phyloP scores from a whole-genome alignment of 2,329 filamentous ascomycete species.

The Penicillium palitans region DNA sequence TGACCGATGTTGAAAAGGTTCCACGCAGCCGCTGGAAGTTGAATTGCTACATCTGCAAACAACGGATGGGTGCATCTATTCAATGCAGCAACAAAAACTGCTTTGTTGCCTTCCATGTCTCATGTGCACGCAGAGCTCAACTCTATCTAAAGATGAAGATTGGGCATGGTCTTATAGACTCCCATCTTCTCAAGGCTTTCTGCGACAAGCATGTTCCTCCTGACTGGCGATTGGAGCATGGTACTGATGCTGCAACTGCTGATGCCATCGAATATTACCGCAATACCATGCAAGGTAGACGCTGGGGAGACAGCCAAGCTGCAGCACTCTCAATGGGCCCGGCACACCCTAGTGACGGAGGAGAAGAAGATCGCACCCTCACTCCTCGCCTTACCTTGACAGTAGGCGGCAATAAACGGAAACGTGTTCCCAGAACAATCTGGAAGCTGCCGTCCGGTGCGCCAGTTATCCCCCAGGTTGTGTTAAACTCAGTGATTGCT shows the following conservation, averaged over 20 bases:
- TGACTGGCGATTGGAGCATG: slow-evolving; percentile 85
- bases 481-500: slow-evolving; percentile 81
- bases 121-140: slow-evolving; percentile 83
- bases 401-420: slow-evolving; percentile 59
- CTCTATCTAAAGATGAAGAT: slow-evolving; percentile 97
- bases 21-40: slow-evolving; percentile 92
- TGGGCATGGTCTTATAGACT: slow-evolving; percentile 76
- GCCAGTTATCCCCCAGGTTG: slow-evolving; percentile 85
- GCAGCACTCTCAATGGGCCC: slow-evolving; percentile 80
- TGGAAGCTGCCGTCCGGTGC: slow-evolving; percentile 96
- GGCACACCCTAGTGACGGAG: slow-evolving; percentile 55
- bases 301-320: slow-evolving; percentile 89
- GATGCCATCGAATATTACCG: slow-evolving; percentile 89
- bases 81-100: slow-evolving; percentile 98
- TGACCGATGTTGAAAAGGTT: slow-evolving; percentile 97
- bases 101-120: slow-evolving; percentile 96
- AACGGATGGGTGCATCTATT: slow-evolving; percentile 97
- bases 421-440: slow-evolving; percentile 63
- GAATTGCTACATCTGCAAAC: slow-evolving; percentile 93
- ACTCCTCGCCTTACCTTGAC: slow-evolving; percentile 56
- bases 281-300: slow-evolving; percentile 79
- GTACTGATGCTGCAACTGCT: slow-evolving; percentile 74
- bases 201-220: slow-evolving; percentile 92
- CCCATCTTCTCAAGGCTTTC: slow-evolving; percentile 84
- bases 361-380: slow-evolving; percentile 39